These are phyloP conservation scores for Phragmites australis DNA, from an alignment of 176 grass and related monocot genomes.

Conservation along the genomic window DNA sequence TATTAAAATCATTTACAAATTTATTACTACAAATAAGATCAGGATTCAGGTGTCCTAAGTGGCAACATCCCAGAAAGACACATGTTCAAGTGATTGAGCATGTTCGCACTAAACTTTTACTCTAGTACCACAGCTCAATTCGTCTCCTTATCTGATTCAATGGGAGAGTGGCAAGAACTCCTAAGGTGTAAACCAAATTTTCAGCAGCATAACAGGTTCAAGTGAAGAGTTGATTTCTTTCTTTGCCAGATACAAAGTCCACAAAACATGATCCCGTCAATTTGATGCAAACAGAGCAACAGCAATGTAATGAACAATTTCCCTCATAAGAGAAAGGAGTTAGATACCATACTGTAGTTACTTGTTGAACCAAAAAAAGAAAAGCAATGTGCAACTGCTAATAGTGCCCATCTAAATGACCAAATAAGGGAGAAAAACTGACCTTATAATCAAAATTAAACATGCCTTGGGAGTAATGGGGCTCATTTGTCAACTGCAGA, in stretches of 20 bases:
- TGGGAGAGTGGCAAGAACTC: background rate
- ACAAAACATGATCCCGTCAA: background rate
- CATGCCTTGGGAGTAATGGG: constrained; percentile 64
- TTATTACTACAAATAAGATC: no score
- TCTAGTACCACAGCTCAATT: background rate
- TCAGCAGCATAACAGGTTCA: background rate
- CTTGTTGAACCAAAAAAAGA: background rate
- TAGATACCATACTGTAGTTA: constrained; percentile 2
- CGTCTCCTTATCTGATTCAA: background rate
- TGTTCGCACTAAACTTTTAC: background rate
- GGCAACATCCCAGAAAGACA: background rate
- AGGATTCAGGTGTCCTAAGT: background rate
- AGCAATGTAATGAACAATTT: constrained; percentile 8
- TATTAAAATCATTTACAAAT: no score
- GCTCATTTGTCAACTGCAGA: constrained; percentile 74
- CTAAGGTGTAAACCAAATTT: background rate
- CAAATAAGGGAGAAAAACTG: constrained; percentile 27
- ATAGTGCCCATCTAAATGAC: background rate
- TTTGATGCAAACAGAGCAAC: background rate
- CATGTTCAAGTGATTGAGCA: constrained; percentile 21
- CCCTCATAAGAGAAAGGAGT: background rate
- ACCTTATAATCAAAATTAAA: constrained; percentile 72
- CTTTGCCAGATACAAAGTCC: constrained; percentile 1
- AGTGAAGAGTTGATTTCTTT: background rate
- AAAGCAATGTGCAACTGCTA: background rate